These are phyloP conservation scores for Lentinula raphanica DNA, from an alignment of 768 basidiomycete genomes.

Conservation along the genomic window DNA sequence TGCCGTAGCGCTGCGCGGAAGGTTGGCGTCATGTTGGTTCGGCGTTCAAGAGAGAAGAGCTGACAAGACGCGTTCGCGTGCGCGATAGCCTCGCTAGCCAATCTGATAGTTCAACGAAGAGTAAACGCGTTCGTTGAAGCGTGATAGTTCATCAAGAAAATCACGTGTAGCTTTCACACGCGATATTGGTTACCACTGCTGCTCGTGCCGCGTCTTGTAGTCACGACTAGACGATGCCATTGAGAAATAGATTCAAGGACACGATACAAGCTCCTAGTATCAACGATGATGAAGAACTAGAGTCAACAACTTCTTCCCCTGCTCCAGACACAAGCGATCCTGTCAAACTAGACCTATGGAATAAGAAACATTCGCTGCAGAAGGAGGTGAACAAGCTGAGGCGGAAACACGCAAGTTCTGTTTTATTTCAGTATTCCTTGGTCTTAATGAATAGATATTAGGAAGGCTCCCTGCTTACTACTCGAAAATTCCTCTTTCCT, in stretches of 20 bases:
- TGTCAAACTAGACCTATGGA: slow-evolving; percentile 1
- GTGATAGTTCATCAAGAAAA: neutral
- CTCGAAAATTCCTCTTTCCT: slow-evolving; percentile 62
- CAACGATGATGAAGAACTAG: neutral
- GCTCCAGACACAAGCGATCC: neutral
- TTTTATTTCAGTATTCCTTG: neutral
- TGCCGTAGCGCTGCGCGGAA: neutral
- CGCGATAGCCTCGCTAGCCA: no score
- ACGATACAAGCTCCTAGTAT: neutral
- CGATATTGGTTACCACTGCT: neutral
- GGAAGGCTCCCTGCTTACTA: slow-evolving; percentile 3
- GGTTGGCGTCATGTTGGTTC: neutral
- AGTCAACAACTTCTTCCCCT: neutral
- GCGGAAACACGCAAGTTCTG: neutral
- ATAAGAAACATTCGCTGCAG: slow-evolving; percentile 1
- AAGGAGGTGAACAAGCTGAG: slow-evolving; percentile 6
- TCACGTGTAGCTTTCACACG: neutral
- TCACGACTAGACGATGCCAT: neutral
- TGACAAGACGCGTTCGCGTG: neutral
- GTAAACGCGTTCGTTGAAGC: no score
- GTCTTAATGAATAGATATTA: neutral
- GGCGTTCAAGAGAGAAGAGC: no score
- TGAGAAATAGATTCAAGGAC: neutral
- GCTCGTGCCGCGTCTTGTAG: neutral
- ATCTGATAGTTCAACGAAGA: no score